Conservation (phyloP, 176 grass and related monocot genomes). For the Paspalum notatum region DNA sequence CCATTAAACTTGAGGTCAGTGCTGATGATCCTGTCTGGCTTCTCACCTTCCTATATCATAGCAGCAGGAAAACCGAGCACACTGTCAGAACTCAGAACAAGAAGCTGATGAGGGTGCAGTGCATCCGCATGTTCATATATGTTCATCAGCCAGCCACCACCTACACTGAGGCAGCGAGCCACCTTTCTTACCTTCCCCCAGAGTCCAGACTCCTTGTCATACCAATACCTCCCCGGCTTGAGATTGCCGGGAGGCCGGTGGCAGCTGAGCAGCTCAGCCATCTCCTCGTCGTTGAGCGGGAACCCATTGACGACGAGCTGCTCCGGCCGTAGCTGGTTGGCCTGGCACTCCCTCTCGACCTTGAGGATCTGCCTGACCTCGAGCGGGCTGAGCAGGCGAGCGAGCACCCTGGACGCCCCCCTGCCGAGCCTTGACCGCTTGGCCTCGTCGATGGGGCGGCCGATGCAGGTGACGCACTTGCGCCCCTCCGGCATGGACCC, state of each 20-base stretch:
- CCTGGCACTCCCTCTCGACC: slow-evolving; percentile 91
- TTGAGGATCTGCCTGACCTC: slow-evolving; percentile 95
- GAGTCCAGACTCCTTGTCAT: slow-evolving; percentile 94
- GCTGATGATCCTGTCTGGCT: slow-evolving; percentile 70
- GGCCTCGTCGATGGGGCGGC: slow-evolving; percentile 69
- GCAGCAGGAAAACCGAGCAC: slow-evolving; percentile 18
- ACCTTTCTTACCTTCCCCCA: slow-evolving; percentile 96
- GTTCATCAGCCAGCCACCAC: too few relatives aligned
- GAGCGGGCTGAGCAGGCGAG: slow-evolving; percentile 64
- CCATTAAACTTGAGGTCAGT: slow-evolving; percentile 84
- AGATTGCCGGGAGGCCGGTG: slow-evolving; percentile 76
- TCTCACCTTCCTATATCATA: slow-evolving; percentile 70
- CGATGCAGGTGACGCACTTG: slow-evolving; percentile 85
- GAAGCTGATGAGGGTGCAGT: background rate
- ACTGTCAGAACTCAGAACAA: background rate
- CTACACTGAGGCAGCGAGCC: too few relatives aligned
- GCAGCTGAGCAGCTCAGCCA: slow-evolving; percentile 79
- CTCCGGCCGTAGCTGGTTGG: slow-evolving; percentile 88
- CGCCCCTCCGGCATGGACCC: slow-evolving; percentile 96
- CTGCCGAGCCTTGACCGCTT: slow-evolving; percentile 85
- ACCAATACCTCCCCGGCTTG: slow-evolving; percentile 97
- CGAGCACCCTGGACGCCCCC: slow-evolving; percentile 72
- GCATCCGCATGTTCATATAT: too few relatives aligned
- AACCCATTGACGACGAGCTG: slow-evolving; percentile 73
- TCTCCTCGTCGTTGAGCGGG: slow-evolving; percentile 70